Conservation (phyloP, 495 filamentous ascomycete genomes). For the Cryomyces minteri region DNA sequence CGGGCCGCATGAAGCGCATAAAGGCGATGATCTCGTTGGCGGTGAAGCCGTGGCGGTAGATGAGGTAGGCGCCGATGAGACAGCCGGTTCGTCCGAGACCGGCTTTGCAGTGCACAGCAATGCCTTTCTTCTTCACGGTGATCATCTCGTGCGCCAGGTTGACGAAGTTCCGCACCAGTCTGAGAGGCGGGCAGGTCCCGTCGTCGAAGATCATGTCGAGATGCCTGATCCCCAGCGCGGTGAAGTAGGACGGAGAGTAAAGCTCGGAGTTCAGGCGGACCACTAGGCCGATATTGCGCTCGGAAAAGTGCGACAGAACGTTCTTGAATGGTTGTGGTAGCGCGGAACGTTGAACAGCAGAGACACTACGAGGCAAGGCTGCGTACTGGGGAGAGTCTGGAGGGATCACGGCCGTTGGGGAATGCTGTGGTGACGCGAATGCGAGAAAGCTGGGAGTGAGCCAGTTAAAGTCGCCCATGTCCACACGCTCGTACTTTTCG, state of each 20-base stretch:
- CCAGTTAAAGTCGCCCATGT: constrained; percentile 99
- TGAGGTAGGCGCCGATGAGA: constrained; percentile 90
- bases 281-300: constrained; percentile 76
- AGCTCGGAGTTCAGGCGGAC: constrained; percentile 91
- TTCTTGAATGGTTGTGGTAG: constrained; percentile 85
- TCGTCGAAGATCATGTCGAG: constrained; percentile 99
- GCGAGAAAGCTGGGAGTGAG: constrained; percentile 86
- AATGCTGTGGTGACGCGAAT: constrained; percentile 84
- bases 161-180: constrained; percentile 79
- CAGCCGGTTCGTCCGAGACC: constrained; percentile 93
- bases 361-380: constrained; percentile 46
- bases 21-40: constrained; percentile 96
- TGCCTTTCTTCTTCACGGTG: constrained; percentile 63
- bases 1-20: constrained; percentile 98
- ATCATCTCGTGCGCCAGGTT: constrained; percentile 90
- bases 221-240: constrained; percentile 82
- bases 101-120: constrained; percentile 97
- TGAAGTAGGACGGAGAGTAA: constrained; percentile 90
- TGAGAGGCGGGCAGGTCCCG: constrained; percentile 80
- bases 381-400: constrained; percentile 51
- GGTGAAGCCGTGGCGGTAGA: constrained; percentile 96
- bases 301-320: constrained; percentile 71
- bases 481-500: constrained; percentile 85
- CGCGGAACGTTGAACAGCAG: constrained; percentile 40
- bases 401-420: constrained; percentile 50